Base-by-base conservation (phyloP, 345 rosid species). In the Luvunga scandens region DNA sequence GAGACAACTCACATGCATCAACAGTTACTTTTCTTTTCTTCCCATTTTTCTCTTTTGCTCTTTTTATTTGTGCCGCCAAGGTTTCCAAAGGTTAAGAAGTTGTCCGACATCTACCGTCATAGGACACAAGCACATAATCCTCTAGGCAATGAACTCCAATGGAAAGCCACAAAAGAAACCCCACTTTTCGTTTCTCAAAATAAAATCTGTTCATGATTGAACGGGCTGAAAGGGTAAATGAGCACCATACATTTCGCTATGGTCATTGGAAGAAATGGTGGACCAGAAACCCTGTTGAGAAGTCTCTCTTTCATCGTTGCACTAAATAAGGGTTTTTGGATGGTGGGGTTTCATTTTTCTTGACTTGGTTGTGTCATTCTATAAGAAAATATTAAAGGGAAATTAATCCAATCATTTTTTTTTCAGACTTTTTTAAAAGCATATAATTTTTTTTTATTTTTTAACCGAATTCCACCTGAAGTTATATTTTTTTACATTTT, bases 251-350 rank as follows among this genome's bases (percentile, higher is more conserved):
- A 19, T 45, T 38, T 45, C 24, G 31, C 28, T 50, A 3, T 22
- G 1, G 70, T 31, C 6, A 31, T 42, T 24, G n/a, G 25, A n/a
- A 62, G 79, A 82, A 76, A 60, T 82, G 81, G 76, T 74, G 84
- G 81, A 33, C 71, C 76, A 66, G 74, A 53, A 38, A 64, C 76
- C 79, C 72, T 73, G 42, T 68, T 81, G 83, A 63, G 12, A 12
- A 25, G 45, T 4, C 22, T 55, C 64, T 66, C 13, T 3, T 24
- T 33, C 48, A 42, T 65, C 24, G 55, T 64, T 12, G 7, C 31
- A 27, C n/a, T 48, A n/a, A n/a, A n/a, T n/a, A 19, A 67, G 18
- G 25, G 77, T 16, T 27, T 22, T 56, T 13, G 10, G 12, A 33
- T 72, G 75, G 75, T 55, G 65, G 45, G 45, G 63, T n/a, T 50